Evolutionary conservation across 352 stramenopile genomes (phyloP).

Genomic region (Blastocystis sp.): DNA sequence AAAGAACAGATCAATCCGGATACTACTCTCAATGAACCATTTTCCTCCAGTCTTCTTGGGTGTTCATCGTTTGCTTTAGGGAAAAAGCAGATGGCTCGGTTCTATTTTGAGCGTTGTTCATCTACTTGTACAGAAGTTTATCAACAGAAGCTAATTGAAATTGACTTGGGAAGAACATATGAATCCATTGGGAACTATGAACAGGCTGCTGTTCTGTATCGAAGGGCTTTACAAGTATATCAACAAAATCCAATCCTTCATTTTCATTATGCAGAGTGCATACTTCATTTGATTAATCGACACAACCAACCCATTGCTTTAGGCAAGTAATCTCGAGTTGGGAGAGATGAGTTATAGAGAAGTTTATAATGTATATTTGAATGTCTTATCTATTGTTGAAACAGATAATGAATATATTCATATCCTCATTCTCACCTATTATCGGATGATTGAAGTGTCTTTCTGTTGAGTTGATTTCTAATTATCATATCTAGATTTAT

Average conservation of each 20-base stretch:
- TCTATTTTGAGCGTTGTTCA: neutral
- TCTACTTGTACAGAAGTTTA: neutral
- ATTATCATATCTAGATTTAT: neutral
- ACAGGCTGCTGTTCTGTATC: neutral
- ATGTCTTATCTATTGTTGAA: no score
- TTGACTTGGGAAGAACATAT: neutral
- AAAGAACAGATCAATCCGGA: neutral
- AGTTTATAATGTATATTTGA: neutral
- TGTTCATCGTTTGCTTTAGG: neutral
- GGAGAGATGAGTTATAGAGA: neutral
- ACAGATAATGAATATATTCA: no score
- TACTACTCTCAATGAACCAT: neutral
- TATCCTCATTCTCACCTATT: neutral
- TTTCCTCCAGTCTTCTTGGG: neutral
- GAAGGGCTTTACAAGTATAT: neutral
- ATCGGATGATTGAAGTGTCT: neutral
- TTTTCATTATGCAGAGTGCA: neutral
- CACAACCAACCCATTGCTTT: no score
- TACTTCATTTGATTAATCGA: neutral
- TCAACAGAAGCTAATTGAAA: neutral
- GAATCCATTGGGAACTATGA: neutral
- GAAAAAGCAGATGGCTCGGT: neutral
- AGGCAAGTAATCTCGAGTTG: neutral
- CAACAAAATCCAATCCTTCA: neutral
- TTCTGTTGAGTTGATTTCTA: neutral